Conservation (phyloP, 805 yeast genomes). For the Wickerhamiella spandovensis region DNA sequence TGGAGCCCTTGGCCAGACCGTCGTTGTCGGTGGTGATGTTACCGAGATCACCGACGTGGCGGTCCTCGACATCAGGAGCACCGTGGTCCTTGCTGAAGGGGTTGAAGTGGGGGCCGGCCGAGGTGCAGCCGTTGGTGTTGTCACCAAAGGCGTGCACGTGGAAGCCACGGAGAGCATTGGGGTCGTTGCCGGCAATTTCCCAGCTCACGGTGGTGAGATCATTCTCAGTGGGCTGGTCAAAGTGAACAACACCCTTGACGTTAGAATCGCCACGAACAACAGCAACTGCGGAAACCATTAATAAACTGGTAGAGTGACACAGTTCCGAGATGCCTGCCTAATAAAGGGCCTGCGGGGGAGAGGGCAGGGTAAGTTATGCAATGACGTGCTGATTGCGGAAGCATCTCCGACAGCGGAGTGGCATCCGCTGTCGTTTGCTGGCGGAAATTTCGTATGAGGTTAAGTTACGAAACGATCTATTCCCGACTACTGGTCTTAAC, state of each 20-base stretch:
- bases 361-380: neutral
- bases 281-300: slow-evolving; percentile 48
- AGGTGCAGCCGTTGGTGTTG: slow-evolving; percentile 97
- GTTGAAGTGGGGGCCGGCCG: slow-evolving; percentile 97
- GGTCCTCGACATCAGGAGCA: slow-evolving; percentile 59
- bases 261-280: slow-evolving; percentile 90
- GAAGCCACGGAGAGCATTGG: slow-evolving; percentile 78
- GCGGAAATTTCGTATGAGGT: too few relatives aligned
- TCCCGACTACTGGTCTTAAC: neutral
- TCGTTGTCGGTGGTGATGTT: slow-evolving; percentile 75
- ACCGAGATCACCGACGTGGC: slow-evolving; percentile 93
- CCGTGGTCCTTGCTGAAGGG: slow-evolving; percentile 82
- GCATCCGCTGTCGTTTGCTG: neutral
- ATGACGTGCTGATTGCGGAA: neutral
- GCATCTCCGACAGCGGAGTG: too few relatives aligned
- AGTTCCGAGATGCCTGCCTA: neutral
- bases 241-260: slow-evolving; percentile 75
- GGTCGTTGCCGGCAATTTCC: slow-evolving; percentile 79
- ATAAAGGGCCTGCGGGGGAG: neutral
- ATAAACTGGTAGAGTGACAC: neutral
- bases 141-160: slow-evolving; percentile 98
- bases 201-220: slow-evolving; percentile 78
- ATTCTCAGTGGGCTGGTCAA: slow-evolving; percentile 68
- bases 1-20: slow-evolving; percentile 87
- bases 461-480: neutral